Base-by-base conservation (phyloP, 495 filamentous ascomycete species). In the Acidiella bohemica region DNA sequence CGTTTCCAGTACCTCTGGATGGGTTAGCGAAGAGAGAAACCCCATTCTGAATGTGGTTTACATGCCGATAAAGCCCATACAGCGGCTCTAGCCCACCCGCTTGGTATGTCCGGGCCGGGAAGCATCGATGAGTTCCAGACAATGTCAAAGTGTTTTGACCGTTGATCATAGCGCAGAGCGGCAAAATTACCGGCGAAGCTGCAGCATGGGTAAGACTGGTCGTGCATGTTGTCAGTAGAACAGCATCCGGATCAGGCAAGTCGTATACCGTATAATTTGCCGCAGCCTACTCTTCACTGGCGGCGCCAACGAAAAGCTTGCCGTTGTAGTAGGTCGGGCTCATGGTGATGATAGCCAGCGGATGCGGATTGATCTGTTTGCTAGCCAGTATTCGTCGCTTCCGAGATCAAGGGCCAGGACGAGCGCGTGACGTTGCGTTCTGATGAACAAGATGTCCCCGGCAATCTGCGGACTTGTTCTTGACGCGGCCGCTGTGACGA, bases 1-100 rank as follows among this genome's bases (percentile, higher is more conserved):
- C 19, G 41, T 64, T 62, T 4, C 59, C 61, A 5, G 63, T 63
- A n/a, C n/a, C n/a, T n/a, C n/a, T n/a, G n/a, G n/a, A n/a, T n/a
- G n/a, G n/a, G n/a, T n/a, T n/a, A n/a, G n/a, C n/a, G n/a, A n/a
- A n/a, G n/a, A n/a, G n/a, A n/a, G n/a, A n/a, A n/a, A n/a, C n/a
- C n/a, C n/a, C n/a, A n/a, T n/a, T n/a, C n/a, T n/a, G n/a, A n/a
- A n/a, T n/a, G n/a, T n/a, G n/a, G n/a, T n/a, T n/a, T n/a, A n/a
- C n/a, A n/a, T n/a, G n/a, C n/a, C n/a, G n/a, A n/a, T n/a, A n/a
- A n/a, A n/a, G n/a, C n/a, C n/a, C n/a, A n/a, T n/a, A n/a, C n/a
- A n/a, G n/a, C n/a, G n/a, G n/a, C n/a, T n/a, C n/a, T n/a, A n/a
- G n/a, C n/a, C n/a, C n/a, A n/a, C n/a, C n/a, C n/a, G n/a, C n/a